These are phyloP conservation scores for Aspergillus sclerotialis DNA, from an alignment of 2,329 filamentous ascomycete species.

Conservation along the genomic window DNA sequence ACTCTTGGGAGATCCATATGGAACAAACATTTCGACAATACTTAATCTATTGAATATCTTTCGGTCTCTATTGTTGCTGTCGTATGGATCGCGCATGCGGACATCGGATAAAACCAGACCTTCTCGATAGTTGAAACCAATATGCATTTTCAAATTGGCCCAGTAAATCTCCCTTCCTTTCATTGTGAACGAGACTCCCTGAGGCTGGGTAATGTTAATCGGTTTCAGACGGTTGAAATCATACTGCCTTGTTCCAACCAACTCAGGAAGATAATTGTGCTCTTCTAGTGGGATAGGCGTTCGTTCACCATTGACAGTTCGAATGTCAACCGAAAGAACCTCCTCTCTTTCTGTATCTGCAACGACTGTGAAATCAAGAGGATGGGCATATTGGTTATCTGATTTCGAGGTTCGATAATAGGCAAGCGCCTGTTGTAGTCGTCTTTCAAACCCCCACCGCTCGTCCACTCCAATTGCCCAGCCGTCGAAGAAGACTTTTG, in stretches of 20 bases:
- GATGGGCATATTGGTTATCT: slow-evolving; percentile 7
- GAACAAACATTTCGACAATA: slow-evolving; percentile 14
- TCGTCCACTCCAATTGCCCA: slow-evolving; percentile 19
- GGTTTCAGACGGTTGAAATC: not conserved
- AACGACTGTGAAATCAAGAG: not conserved
- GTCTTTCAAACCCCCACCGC: slow-evolving; percentile 10
- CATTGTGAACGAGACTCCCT: slow-evolving; percentile 19
- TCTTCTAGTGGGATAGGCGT: not conserved
- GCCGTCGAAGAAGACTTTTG: slow-evolving; percentile 12
- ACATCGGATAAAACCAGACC: slow-evolving; percentile 50
- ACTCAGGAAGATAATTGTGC: slow-evolving; percentile 4
- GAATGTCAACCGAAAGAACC: not conserved
- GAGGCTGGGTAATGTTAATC: not conserved
- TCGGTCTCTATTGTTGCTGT: slow-evolving; percentile 18
- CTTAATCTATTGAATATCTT: slow-evolving; percentile 20
- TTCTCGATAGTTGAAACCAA: slow-evolving; percentile 45
- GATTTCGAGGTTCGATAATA: slow-evolving; percentile 9
- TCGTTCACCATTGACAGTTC: slow-evolving; percentile 1
- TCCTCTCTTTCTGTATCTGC: slow-evolving; percentile 1
- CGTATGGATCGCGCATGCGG: slow-evolving; percentile 19
- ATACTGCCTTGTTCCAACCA: slow-evolving; percentile 1
- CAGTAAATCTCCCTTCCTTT: slow-evolving; percentile 19
- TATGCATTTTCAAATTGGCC: slow-evolving; percentile 26
- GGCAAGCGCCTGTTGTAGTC: slow-evolving; percentile 12
- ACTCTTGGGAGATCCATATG: slow-evolving; percentile 17